phyloP scores from a whole-genome alignment of 2,329 filamentous ascomycete genomes.

The Scleromitrula shiraiana region DNA sequence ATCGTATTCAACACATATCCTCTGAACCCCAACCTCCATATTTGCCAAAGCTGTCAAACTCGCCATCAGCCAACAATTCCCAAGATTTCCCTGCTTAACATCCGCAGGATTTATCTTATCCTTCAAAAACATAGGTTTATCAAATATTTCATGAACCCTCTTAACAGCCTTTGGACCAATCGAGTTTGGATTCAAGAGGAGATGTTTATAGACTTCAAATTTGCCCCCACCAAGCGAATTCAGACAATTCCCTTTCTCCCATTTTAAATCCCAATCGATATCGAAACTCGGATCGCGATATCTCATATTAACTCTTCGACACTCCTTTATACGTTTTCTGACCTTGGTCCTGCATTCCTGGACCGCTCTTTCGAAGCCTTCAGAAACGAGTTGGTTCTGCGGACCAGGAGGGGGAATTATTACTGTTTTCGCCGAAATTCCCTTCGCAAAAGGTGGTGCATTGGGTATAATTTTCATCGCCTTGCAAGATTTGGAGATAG shows the following conservation, averaged over 20 bases:
- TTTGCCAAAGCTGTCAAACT: constrained; percentile 70
- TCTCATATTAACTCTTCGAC: constrained; percentile 70
- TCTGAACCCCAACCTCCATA: constrained; percentile 60
- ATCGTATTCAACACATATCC: constrained; percentile 69
- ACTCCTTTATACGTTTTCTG: constrained; percentile 53
- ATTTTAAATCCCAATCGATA: constrained; percentile 46
- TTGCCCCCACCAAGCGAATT: constrained; percentile 30
- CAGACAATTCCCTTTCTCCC: constrained; percentile 29
- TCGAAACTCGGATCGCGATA: constrained; percentile 81
- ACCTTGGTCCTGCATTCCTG: constrained; percentile 60
- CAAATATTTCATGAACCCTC: constrained; percentile 68
- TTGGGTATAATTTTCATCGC: constrained; percentile 58
- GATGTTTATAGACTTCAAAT: constrained; percentile 43
- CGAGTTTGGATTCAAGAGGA: constrained; percentile 39
- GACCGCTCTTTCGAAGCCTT: constrained; percentile 65
- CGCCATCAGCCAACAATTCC: constrained; percentile 83
- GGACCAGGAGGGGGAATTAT: constrained; percentile 32
- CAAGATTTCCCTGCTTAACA: constrained; percentile 68
- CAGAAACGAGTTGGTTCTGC: constrained; percentile 49
- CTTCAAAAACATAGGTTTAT: constrained; percentile 68
- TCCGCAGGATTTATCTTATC: constrained; percentile 72
- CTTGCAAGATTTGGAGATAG: constrained; percentile 55
- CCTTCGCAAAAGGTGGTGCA: constrained; percentile 35
- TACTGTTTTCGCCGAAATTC: constrained; percentile 6
- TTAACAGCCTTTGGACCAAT: constrained; percentile 67